These are phyloP conservation scores for Trichocomaceae sp. DNA, from an alignment of 2,329 filamentous ascomycete genomes.

Conservation along the genomic window DNA sequence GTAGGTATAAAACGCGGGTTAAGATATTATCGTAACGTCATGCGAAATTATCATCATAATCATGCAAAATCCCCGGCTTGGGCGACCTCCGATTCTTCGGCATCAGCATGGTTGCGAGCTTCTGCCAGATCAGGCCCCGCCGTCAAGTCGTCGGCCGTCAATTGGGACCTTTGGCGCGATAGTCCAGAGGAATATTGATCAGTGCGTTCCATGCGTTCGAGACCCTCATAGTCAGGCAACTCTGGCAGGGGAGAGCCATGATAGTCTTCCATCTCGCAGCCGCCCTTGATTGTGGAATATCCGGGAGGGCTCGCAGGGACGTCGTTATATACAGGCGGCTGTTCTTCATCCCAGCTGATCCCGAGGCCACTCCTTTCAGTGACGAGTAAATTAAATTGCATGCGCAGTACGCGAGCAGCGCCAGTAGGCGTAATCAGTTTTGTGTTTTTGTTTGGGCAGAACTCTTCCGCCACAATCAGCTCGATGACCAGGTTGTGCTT, in stretches of 20 bases:
- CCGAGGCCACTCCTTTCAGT: constrained; percentile 81
- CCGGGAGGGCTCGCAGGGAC: constrained; percentile 78
- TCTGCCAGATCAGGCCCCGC: constrained; percentile 10
- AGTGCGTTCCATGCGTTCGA: constrained; percentile 38
- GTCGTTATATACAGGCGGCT: constrained; percentile 88
- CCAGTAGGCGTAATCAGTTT: constrained; percentile 78
- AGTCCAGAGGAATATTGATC: constrained; percentile 3
- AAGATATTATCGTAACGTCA: constrained; percentile 6
- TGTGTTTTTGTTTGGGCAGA: constrained; percentile 61
- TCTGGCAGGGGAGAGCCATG: constrained; percentile 34
- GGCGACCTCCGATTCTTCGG: constrained; percentile 3
- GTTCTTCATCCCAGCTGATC: constrained; percentile 95
- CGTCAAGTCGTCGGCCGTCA: constrained; percentile 29
- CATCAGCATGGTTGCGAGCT: constrained; percentile 4
- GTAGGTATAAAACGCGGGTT: not conserved
- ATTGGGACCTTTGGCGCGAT: constrained; percentile 21
- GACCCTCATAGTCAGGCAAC: constrained; percentile 39
- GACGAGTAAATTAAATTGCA: constrained; percentile 78
- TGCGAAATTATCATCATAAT: not conserved
- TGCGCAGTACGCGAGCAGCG: constrained; percentile 80
- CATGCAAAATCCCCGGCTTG: constrained; percentile 2
- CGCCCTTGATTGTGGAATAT: constrained; percentile 45
- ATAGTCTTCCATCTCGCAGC: constrained; percentile 44
- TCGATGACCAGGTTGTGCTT: constrained; percentile 84
- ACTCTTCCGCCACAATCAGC: constrained; percentile 90